Base-by-base conservation (phyloP, 2,329 filamentous ascomycete species). In the Monosporascus sp. region DNA sequence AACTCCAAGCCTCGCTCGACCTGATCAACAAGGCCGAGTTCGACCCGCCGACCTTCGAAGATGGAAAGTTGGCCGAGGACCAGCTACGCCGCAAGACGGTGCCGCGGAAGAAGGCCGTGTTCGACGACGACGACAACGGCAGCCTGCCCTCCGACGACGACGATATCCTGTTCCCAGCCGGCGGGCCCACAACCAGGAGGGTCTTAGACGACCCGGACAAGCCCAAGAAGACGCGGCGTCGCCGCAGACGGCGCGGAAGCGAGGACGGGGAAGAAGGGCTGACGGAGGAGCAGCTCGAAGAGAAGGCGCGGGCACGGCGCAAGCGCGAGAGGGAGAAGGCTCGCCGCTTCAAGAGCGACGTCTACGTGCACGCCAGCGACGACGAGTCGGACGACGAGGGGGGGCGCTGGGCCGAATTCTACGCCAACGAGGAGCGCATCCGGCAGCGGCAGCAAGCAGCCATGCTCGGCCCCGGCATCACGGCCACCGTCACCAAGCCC, bases 311-410 rank as follows among this genome's bases (percentile, higher is more conserved):
- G 14, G 80, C 78, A 52, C 78, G 86, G 38, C 79, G 82, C 51
- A 77, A 85, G 50, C 87, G 82, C 60, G 86, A 96, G 60, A 74
- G 82, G n/a, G 90, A 92, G 64, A 91, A 91, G 70, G 79, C 84
- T 48, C 77, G 78, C 35, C 88, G 87, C 66, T 88, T 94, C 72
- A 97, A 97, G 76, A 95, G 89, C 63, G 85, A 86, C 24, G 72
- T 93, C 40, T 93, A 85, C 63, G 88, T 99, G 49, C 82, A 87
- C 54, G 85, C 87, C 38, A 91, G 88, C 60, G 94, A 97, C 66
- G 94, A 97, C 51, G 91, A 96, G 61, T 86, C 81, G n/a, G 91
- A 96, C 64, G 84, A 81, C 37, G 90, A 91, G 53, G 82, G 89
- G 17, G 77, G 78, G 49, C 70, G 75, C 68, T 68, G 65, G 65